Evolutionary conservation across 2,329 filamentous ascomycete genomes (phyloP), one percentile per base, ranked within the genome.

Genomic region (Sclerotinia nivalis): DNA sequence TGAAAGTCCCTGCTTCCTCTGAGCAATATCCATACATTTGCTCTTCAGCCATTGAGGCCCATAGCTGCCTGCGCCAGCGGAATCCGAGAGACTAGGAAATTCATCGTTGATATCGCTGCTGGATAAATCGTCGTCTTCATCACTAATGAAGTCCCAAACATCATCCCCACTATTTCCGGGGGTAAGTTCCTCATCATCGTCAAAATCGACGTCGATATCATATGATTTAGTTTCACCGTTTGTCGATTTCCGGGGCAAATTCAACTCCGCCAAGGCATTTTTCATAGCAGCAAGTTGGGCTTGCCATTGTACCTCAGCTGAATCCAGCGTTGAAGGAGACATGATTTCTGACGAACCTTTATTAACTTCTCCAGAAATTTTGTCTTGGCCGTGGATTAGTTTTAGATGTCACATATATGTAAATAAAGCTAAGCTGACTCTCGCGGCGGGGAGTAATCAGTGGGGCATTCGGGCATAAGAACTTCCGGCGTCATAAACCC

Each of bases 91-190:
- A 47, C 68, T 77, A 40, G 77, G 76, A 10, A 74, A 75, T 31
- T 81, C 82, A 55, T 85, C 81, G 61, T 90, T 86, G 43, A 88
- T 82, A 72, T 92, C 91, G 75, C 88, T 90, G 76, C 87, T 90
- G 78, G 86, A 84, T 10, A 86, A 84, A 69, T 90, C 89, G 28
- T 88, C 88, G 34, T 91, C 89, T 62, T 86, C 86, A 65, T 94
- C 91, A 71, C 90, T 93, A 77, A 97, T 93, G 70, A 96, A 89
- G 78, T 97, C 94, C 95, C 95, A 97, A 13, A 97, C 89, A 80
- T 97, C 93, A 70, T 95, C 91, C 7, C 88, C 87, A 25, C 86
- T 88, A 56, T 86, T 88, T 7, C 87, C 87, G 2, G 85, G 86
- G 20, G 73, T 75, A 56, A 76, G 72, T 40, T 84, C 83, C 43